phyloP scores from a whole-genome alignment of 352 stramenopile genomes.

The Pythium dissotocum region DNA sequence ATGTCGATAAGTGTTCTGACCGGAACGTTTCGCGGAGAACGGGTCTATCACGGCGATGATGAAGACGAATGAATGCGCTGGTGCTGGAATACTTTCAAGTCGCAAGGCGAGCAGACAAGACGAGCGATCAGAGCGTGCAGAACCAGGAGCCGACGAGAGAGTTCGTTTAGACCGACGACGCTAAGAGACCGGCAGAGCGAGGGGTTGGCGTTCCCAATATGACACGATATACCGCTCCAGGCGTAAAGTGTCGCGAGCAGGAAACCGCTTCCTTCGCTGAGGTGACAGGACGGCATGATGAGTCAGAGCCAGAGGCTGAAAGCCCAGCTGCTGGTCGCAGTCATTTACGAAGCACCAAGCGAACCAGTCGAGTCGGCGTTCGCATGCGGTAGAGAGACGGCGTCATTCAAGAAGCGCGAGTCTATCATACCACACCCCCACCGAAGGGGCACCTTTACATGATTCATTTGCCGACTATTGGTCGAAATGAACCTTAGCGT shows the following conservation, averaged over 20 bases:
- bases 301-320: neutral
- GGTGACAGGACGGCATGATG: neutral
- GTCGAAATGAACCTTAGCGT: neutral
- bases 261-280: too few relatives aligned
- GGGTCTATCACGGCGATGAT: too few relatives aligned
- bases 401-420: neutral
- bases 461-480: neutral
- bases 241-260: neutral
- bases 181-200: neutral
- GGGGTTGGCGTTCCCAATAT: too few relatives aligned
- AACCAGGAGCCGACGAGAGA: neutral
- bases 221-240: neutral
- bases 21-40: conserved; percentile 27
- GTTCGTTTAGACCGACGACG: neutral
- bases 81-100: neutral
- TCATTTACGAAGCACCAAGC: neutral
- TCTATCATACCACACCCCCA: neutral
- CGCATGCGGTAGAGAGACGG: neutral
- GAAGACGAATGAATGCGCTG: too few relatives aligned
- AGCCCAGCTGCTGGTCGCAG: neutral
- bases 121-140: neutral
- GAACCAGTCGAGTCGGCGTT: neutral
- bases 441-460: conserved; percentile 1
- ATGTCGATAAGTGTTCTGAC: conserved; percentile 32
- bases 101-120: neutral